phyloP scores from a whole-genome alignment of 495 filamentous ascomycete genomes.

The Thozetella sp. region DNA sequence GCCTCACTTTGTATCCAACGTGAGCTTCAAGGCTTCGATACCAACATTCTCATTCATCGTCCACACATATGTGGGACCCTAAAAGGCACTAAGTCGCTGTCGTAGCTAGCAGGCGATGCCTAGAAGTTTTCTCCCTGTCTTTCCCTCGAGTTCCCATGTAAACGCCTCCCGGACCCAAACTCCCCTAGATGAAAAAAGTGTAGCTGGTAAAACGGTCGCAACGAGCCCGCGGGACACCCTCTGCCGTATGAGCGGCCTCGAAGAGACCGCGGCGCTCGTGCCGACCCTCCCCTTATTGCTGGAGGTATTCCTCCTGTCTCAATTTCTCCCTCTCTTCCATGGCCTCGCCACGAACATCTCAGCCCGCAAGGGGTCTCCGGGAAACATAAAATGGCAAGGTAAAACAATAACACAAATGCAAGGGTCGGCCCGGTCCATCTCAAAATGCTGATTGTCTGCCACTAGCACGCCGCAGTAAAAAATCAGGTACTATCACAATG shows the following conservation, averaged over 20 bases:
- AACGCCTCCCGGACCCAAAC: constrained; percentile 2
- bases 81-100: not conserved
- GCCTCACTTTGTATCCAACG: too few relatives aligned
- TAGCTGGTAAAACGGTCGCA: not conserved
- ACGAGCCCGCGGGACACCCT: not conserved
- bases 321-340: not conserved
- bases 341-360: not conserved
- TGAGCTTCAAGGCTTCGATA: too few relatives aligned
- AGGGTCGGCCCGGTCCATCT: not conserved
- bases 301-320: not conserved
- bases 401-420: not conserved
- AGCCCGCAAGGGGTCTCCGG: not conserved
- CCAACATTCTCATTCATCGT: constrained; percentile 3
- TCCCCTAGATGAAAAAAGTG: not conserved
- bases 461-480: not conserved
- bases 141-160: not conserved
- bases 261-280: not conserved
- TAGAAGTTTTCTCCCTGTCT: constrained; percentile 2
- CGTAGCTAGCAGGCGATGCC: not conserved
- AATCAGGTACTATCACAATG: constrained; percentile 1
- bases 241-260: not conserved
- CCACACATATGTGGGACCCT: not conserved
- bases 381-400: not conserved
- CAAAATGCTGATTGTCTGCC: not conserved
- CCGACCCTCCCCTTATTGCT: not conserved